Percentiles rank a stretch among this genome's conserved stretches.
Evolutionary conservation across 2,329 filamentous ascomycete genomes (phyloP).

Genomic region (Hymenoscyphus infarciens): DNA sequence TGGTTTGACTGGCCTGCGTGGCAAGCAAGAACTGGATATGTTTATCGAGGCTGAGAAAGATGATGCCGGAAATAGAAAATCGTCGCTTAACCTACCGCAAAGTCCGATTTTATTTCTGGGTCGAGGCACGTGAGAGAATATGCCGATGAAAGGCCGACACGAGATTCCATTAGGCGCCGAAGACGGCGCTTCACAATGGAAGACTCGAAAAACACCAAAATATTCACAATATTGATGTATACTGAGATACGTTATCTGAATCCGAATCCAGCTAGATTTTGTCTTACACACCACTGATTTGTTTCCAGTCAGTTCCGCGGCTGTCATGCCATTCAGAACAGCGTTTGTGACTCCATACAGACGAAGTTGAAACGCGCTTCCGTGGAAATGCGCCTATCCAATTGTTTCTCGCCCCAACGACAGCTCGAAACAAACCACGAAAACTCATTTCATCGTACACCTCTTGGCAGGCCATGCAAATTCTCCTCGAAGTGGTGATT

Average conservation of each 20-base stretch:
- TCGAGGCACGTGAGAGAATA: neutral
- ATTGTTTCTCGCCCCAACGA: constrained; percentile 24
- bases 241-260: neutral
- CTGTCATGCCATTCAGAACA: constrained; percentile 1
- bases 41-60: constrained; percentile 18
- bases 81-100: neutral
- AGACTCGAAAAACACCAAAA: neutral
- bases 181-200: neutral
- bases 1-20: constrained; percentile 23
- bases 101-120: neutral
- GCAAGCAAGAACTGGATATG: constrained; percentile 15
- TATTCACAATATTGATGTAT: too few relatives aligned
- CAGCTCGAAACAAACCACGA: constrained; percentile 10
- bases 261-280: neutral
- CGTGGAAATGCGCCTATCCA: neutral
- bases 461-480: constrained; percentile 24
- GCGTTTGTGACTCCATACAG: constrained; percentile 3
- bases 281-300: neutral
- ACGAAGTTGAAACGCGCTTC: constrained; percentile 12
- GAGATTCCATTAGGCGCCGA: neutral
- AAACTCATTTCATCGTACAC: constrained; percentile 25
- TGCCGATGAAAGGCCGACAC: neutral
- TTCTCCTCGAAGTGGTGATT: constrained; percentile 22
- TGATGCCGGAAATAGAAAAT: constrained; percentile 12
- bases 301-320: constrained; percentile 1